Conservation (phyloP, 2,329 filamentous ascomycete genomes). For the Paradendryphiella salina region DNA sequence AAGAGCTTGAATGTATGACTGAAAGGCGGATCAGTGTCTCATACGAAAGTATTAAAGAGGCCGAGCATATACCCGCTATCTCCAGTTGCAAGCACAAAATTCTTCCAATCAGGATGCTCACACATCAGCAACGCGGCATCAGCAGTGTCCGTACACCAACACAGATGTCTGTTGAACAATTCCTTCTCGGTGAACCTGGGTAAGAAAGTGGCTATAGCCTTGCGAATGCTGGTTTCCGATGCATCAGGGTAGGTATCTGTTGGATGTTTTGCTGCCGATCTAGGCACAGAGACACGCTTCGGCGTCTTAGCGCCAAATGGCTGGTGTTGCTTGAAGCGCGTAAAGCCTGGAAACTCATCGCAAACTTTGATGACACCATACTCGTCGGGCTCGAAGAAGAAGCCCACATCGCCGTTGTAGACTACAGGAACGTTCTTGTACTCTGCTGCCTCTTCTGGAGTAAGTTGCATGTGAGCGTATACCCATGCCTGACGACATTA, state of each 20-base stretch:
- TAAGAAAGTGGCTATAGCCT: constrained; percentile 50
- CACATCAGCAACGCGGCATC: constrained; percentile 66
- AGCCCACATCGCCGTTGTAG: constrained; percentile 54
- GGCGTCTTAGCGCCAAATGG: constrained; percentile 54
- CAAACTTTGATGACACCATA: constrained; percentile 55
- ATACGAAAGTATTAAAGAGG: constrained; percentile 1
- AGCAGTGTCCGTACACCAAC: constrained; percentile 65
- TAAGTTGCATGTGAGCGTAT: constrained; percentile 57
- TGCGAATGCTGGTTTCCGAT: constrained; percentile 48
- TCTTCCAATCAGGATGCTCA: constrained; percentile 55
- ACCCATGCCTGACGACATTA: constrained; percentile 53
- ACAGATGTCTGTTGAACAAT: constrained; percentile 52
- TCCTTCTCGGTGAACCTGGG: constrained; percentile 46
- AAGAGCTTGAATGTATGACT: constrained; percentile 54
- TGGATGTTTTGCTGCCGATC: constrained; percentile 51
- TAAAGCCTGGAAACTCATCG: constrained; percentile 61
- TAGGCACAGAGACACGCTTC: constrained; percentile 58
- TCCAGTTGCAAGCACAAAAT: constrained; percentile 53
- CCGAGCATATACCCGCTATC: constrained; percentile 50
- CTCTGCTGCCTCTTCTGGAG: constrained; percentile 53
- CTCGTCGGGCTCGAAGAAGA: constrained; percentile 57
- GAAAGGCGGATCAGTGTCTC: background rate
- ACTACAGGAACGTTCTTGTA: constrained; percentile 60
- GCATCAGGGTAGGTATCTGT: constrained; percentile 50
- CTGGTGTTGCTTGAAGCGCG: constrained; percentile 36